A percentile compares a stretch with the other conserved stretches of the same genome.
These are phyloP conservation scores for Leccinum solheimii DNA, from an alignment of 1,284 basidiomycete genomes.

Conservation along the genomic window DNA sequence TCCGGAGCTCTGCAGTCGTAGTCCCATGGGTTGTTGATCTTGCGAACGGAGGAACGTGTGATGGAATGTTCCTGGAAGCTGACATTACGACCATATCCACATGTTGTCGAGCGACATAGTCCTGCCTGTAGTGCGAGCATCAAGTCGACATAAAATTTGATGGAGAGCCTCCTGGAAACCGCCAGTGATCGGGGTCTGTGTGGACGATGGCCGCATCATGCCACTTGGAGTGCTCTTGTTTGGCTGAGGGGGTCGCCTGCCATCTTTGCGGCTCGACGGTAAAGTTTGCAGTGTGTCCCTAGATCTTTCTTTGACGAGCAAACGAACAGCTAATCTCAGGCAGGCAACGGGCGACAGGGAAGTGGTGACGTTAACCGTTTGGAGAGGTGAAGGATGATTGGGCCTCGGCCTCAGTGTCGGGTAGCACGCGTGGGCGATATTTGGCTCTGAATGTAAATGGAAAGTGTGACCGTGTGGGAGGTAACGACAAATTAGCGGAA, in stretches of 20 bases:
- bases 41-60: not conserved
- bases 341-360: conserved; percentile 11
- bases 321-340: conserved; percentile 14
- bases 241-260: not conserved
- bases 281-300: not conserved
- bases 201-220: not conserved
- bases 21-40: not conserved
- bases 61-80: not conserved
- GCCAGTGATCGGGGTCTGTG: conserved; percentile 6
- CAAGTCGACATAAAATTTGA: not conserved
- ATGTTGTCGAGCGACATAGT: not conserved
- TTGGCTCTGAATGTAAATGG: conserved; percentile 4
- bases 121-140: not conserved
- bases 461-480: conserved; percentile 3
- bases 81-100: not conserved
- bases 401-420: not conserved
- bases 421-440: not conserved
- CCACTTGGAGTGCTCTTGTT: not conserved
- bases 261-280: not conserved
- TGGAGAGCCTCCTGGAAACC: conserved; percentile 10
- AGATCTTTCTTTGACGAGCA: conserved; percentile 9
- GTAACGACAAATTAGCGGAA: conserved; percentile 4
- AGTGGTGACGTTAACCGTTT: conserved; percentile 10
- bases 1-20: not conserved
- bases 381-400: not conserved